Evolutionary conservation across 805 yeast species (phyloP).

Genomic region (Priceomyces haplophilus): DNA sequence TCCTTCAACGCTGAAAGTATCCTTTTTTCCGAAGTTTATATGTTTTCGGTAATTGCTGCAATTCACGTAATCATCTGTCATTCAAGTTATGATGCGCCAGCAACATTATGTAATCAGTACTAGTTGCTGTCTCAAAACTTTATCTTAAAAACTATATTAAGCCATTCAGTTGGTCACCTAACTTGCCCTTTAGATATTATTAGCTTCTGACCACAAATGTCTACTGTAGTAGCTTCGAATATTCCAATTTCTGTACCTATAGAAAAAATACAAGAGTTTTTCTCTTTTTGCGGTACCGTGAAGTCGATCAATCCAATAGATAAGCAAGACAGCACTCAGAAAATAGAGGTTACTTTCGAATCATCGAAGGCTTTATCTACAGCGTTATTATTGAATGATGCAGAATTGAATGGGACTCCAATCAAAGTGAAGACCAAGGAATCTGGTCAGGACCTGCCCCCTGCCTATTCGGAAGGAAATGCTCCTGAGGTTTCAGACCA

Average conservation of each 20-base stretch:
- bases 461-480: constrained; percentile 10
- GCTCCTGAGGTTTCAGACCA: constrained; percentile 15
- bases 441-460: constrained; percentile 9
- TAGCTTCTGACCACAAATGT: too few relatives aligned
- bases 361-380: constrained; percentile 63
- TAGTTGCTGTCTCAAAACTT: not conserved
- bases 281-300: constrained; percentile 67
- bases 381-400: constrained; percentile 68
- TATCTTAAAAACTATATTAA: too few relatives aligned
- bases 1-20: too few relatives aligned
- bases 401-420: constrained; percentile 61
- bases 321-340: constrained; percentile 28
- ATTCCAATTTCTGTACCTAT: constrained; percentile 50
- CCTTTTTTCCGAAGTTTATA: too few relatives aligned
- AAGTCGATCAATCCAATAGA: constrained; percentile 31
- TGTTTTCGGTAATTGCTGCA: too few relatives aligned
- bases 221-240: constrained; percentile 53
- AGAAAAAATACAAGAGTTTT: constrained; percentile 59
- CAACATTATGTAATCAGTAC: not conserved
- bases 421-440: constrained; percentile 39
- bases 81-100: not conserved
- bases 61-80: not conserved
- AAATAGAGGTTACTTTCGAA: constrained; percentile 52
- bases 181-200: too few relatives aligned
- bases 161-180: too few relatives aligned